Base-by-base conservation (phyloP, 345 rosid genomes). In the Nasturtium officinale region DNA sequence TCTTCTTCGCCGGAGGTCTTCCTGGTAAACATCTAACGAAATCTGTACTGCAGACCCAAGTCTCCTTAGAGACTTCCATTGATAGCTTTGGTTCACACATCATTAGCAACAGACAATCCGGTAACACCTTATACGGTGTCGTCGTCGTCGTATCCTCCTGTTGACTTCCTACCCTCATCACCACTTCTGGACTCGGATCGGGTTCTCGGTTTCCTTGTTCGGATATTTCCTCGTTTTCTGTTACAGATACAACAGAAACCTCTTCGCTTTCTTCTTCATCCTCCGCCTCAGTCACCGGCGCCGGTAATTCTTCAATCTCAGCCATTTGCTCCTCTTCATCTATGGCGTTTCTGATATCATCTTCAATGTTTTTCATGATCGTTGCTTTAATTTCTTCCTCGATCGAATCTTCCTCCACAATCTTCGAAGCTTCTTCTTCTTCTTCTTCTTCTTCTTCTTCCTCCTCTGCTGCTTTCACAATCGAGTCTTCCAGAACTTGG, bases 71-170 rank as follows among this genome's bases (percentile, higher is more conserved):
- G 29, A 94, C 98, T 83, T 94, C 98, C 98, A 89, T 90, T 5
- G 96, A 94, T 47, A 90, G 87, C 86, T 94, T 94, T 58, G 98
- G 96, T 67, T 94, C 98, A 25, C 96, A 86, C 98, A 94, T 94
- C 98, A 94, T 94, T 16, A 90, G 68, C 69, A 89, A 67, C 54
- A 90, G 61, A 73, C 98, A 94, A 60, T 94, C 98, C 60, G 98
- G 98, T 59, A 94, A 75, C 51, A 79, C 76, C 72, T 68, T 73
- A 63, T 73, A 67, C 63, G 78, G 78, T 40, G 78, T 72, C 45
- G 35, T 17, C 5, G 72, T 37, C 42, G 72, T 50, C 42, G 52
- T 65, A n/a, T n/a, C n/a, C 50, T 57, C 73, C 25, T 30, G 57
- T 33, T 56, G 74, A 75, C 61, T 61, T 65, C 21, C 50, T 45